Conservation (phyloP, 495 filamentous ascomycete species). For the Thermochaetoides thermophila region DNA sequence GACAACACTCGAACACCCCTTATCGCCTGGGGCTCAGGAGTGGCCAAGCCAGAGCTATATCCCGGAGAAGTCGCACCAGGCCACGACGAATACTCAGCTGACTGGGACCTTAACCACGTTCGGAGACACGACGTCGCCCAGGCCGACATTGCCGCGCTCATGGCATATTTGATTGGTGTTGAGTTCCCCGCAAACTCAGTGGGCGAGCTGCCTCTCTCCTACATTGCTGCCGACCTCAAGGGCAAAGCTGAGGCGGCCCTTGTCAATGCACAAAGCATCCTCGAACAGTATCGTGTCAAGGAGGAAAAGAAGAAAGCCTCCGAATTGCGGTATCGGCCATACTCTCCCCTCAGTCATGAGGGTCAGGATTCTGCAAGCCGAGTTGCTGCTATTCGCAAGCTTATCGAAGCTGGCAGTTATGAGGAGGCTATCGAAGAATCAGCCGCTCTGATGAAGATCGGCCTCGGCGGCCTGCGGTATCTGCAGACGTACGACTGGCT, state of each 20-base stretch:
- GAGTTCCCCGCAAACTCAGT: constrained; percentile 95
- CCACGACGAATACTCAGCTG: constrained; percentile 83
- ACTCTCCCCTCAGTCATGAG: constrained; percentile 40
- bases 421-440: constrained; percentile 65
- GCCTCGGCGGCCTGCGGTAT: constrained; percentile 77
- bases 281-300: constrained; percentile 96
- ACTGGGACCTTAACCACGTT: constrained; percentile 73
- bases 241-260: constrained; percentile 77
- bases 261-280: constrained; percentile 73
- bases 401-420: constrained; percentile 52
- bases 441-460: constrained; percentile 56
- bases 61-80: constrained; percentile 44
- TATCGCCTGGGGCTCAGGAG: constrained; percentile 87
- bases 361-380: constrained; percentile 51
- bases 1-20: constrained; percentile 94
- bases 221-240: constrained; percentile 50
- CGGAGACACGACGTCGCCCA: constrained; percentile 83
- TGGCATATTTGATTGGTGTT: constrained; percentile 86
- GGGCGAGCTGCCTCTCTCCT: constrained; percentile 78
- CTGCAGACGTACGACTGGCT: constrained; percentile 94
- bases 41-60: constrained; percentile 55
- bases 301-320: constrained; percentile 68
- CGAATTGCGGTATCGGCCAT: constrained; percentile 66
- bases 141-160: constrained; percentile 89
- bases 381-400: constrained; percentile 46